Evolutionary conservation across 768 basidiomycete genomes (phyloP).

Genomic region (Suillus fuscotomentosus): DNA sequence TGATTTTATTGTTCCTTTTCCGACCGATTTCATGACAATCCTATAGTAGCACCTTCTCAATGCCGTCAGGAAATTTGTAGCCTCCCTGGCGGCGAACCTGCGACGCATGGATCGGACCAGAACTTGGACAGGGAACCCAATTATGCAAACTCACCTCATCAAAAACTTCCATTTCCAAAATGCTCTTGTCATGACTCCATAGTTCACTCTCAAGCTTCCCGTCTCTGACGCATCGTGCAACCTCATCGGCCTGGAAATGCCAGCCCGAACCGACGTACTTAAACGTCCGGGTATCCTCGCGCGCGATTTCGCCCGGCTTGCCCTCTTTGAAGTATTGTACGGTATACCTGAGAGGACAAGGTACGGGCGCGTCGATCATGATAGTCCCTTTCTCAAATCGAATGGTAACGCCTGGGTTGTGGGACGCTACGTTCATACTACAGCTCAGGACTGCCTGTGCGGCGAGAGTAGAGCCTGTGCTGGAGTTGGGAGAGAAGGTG

Average conservation of each 20-base stretch:
- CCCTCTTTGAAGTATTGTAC: slow-evolving; percentile 38
- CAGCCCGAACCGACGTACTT: slow-evolving; percentile 38
- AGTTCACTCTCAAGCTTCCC: slow-evolving; percentile 46
- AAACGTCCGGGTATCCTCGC: slow-evolving; percentile 35
- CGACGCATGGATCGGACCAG: slow-evolving; percentile 2
- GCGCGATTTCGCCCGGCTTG: slow-evolving; percentile 27
- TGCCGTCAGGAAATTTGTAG: slow-evolving; percentile 38
- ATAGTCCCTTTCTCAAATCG: slow-evolving; percentile 45
- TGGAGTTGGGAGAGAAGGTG: slow-evolving; percentile 33
- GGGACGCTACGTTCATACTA: slow-evolving; percentile 33
- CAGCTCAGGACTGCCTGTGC: slow-evolving; percentile 41
- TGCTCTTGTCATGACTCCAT: slow-evolving; percentile 48
- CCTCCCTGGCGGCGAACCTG: slow-evolving; percentile 38
- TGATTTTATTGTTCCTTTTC: background rate
- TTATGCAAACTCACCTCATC: slow-evolving; percentile 37
- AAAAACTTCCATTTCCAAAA: slow-evolving; percentile 49
- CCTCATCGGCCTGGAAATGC: slow-evolving; percentile 54
- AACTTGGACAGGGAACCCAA: background rate
- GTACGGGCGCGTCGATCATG: slow-evolving; percentile 36
- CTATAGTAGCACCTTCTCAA: slow-evolving; percentile 31
- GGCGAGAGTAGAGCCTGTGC: slow-evolving; percentile 26
- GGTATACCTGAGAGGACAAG: slow-evolving; percentile 21
- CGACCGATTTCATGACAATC: background rate
- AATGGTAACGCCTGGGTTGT: slow-evolving; percentile 34
- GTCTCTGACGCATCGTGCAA: slow-evolving; percentile 43